These are phyloP conservation scores for Camelina sativa DNA, from an alignment of 345 rosid genomes.

Conservation along the genomic window DNA sequence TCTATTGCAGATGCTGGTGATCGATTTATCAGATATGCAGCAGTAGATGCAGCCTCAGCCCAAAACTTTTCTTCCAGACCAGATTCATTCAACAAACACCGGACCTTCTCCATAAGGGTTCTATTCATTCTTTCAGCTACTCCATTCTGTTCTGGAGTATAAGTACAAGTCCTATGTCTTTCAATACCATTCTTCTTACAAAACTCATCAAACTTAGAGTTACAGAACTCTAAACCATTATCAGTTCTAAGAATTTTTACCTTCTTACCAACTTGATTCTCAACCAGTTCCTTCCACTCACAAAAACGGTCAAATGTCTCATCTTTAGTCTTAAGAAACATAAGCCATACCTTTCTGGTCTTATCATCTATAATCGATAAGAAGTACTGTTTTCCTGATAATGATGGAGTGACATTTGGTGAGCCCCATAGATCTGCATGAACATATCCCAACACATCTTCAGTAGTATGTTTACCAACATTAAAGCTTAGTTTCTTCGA, in stretches of 20 bases:
- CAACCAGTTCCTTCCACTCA: background rate
- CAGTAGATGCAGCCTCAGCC: background rate
- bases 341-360: background rate
- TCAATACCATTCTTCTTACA: background rate
- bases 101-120: background rate
- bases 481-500: background rate
- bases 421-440: background rate
- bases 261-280: background rate
- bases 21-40: rapidly evolving
- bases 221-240: background rate
- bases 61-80: background rate
- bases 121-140: background rate
- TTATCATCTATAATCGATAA: background rate
- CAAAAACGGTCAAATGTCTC: background rate
- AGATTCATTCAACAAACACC: background rate
- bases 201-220: too few species aligned
- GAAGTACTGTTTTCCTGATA: background rate
- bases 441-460: rapidly evolving
- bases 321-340: background rate
- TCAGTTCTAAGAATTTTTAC: background rate
- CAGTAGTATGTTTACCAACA: rapidly evolving
- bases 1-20: background rate
- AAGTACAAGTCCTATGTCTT: background rate
- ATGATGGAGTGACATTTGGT: background rate
- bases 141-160: background rate